phyloP scores from a whole-genome alignment of 2,329 filamentous ascomycete genomes.

The Cercospora brassicicola region DNA sequence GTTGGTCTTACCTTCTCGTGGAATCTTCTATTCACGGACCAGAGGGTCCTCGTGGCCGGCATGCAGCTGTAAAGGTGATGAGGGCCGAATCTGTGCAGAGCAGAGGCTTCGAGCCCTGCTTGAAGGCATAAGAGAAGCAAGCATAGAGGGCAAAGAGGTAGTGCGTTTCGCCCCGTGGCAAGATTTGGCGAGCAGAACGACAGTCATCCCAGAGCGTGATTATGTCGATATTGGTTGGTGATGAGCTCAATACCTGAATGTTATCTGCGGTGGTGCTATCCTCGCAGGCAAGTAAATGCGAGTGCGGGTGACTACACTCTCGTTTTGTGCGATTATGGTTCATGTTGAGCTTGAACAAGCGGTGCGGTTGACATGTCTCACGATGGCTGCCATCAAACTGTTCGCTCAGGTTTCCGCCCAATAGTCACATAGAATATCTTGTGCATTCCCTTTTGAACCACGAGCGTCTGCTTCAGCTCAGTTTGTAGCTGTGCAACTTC shows the following conservation, averaged over 20 bases:
- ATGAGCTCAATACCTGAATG: not conserved
- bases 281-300: not conserved
- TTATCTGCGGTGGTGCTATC: not conserved
- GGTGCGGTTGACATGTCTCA: not conserved
- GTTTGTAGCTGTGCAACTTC: conserved; percentile 11
- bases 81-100: not conserved
- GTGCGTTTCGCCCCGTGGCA: not conserved
- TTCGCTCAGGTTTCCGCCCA: conserved; percentile 17
- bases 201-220: not conserved
- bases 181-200: not conserved
- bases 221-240: not conserved
- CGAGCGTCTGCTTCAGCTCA: conserved; percentile 18
- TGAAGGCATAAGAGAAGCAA: not conserved
- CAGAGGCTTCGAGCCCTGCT: not conserved
- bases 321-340: not conserved
- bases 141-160: not conserved
- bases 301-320: not conserved
- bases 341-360: not conserved
- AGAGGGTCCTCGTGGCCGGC: not conserved
- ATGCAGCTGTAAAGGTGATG: not conserved
- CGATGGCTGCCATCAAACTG: not conserved
- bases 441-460: conserved; percentile 5
- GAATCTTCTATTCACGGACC: not conserved
- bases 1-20: not conserved
- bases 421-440: conserved; percentile 18